Evolutionary conservation across 768 basidiomycete genomes (phyloP), one percentile per base, ranked within the genome.

Genomic region (Tylopilus subfusipes): DNA sequence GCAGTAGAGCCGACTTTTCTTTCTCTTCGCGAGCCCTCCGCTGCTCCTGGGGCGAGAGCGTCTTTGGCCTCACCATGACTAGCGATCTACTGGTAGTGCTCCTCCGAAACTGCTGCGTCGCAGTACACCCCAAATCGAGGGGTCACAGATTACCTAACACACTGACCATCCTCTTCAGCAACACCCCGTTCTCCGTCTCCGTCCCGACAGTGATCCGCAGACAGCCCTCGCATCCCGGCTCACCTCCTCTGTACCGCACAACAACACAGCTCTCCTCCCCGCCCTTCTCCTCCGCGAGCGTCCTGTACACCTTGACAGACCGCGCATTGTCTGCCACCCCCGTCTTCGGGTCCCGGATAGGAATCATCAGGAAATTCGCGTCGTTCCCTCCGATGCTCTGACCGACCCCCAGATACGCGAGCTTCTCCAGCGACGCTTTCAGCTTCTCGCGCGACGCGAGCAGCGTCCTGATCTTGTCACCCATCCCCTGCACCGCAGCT

Each of bases 191-290:
- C 74, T 99, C 97, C 54, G 81, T 82, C 53, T 81, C 80, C 8
- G 83, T 90, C 0, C 97, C 97, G 13, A 98, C 77, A 4, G 96
- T 98, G 9, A 98, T 87, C 53, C 97, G 75, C 71, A 98, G 64
- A 66, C 93, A 96, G 0, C 86, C 97, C 30, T 76, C 75, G 60
- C 97, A 99, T 0, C 97, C 96, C 11, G 78, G 66, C 72, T 98
- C 96, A 16, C 78, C 73, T 0, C 97, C 97, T 50, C 97, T 78
- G 73, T 83, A 98, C 49, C 96, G 76, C 11, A 99, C 92, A 14
- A 99, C 97, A 0, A 99, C 86, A 0, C 88, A 89, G 50, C 83
- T 78, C 57, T 84, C 78, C 67, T 92, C 92, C 5, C 88, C 93
- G 50, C 87, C 90, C 57, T 82, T 79, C 50, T 84, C 78, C 68